Evolutionary conservation across 495 filamentous ascomycete species (phyloP), one percentile per base, ranked within the genome.

Genomic region (Aspergillus mulundensis): DNA sequence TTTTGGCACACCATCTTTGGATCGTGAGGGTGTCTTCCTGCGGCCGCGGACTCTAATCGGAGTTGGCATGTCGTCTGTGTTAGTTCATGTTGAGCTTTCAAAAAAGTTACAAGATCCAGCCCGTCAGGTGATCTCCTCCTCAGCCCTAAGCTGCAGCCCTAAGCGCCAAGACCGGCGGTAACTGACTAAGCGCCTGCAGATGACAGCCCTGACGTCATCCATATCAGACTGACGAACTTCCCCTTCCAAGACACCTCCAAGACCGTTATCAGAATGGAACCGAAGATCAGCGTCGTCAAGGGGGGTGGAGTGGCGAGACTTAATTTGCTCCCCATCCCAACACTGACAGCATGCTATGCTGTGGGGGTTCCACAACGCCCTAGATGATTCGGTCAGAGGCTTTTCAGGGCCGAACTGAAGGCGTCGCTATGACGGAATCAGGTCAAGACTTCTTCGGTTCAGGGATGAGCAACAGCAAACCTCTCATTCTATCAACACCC

Each of bases 1-100:
- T 18, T 60, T 61, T 7, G 49, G 34, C 32, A 21, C 52, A 14
- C 54, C 61, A 59, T 64, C 20, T 7, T 38, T 11, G n/a, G 23
- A 38, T n/a, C 23, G 28, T 49, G 43, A 34, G 30, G 46, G 50
- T 46, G 32, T 53, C 47, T 63, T 69, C 38, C 64, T 56, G 49
- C 63, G 61, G 50, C 66, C 66, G 39, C 66, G 66, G 34, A 62
- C 58, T 28, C 54, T 44, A 49, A 69, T 69, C n/a, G 66, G 66
- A 38, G 61, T 69, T 19, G 60, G 60, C 59, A 62, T 68, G 50
- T 36, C 61, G 41, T 53, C 28, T 36, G 12, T 36, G 5, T 11
- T 10, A 36, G 12, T 2, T 36, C 32, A 36, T 36, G 32, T 36
- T 36, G 32, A 36, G 23, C 18, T 25, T 45, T 18, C 41, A 25